These are phyloP conservation scores for Carnegiea gigantea DNA, from an alignment of 179 eudicot genomes.

Conservation along the genomic window DNA sequence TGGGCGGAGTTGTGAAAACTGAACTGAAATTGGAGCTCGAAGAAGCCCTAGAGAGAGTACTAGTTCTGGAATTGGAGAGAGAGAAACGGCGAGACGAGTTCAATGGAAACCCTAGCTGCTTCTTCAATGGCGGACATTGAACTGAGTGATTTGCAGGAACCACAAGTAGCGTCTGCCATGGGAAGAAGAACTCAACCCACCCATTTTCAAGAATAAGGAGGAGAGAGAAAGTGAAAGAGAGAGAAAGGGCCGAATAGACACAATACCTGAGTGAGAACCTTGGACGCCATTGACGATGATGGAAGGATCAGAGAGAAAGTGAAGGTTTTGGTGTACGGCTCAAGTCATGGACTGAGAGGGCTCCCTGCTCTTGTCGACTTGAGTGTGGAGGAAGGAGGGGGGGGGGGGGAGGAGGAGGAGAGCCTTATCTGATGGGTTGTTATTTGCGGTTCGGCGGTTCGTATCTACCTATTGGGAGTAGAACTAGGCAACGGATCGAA, in stretches of 20 bases:
- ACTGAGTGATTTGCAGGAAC: constrained; percentile 31
- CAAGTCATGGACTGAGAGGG: constrained; percentile 7
- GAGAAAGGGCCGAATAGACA: neutral
- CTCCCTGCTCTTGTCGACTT: too few species aligned
- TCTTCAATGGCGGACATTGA: constrained; percentile 35
- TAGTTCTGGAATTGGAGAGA: constrained; percentile 18
- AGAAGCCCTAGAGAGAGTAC: constrained; percentile 27
- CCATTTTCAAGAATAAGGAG: neutral
- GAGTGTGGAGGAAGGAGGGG: too few species aligned
- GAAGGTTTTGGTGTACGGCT: neutral
- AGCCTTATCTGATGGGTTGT: constrained; percentile 12
- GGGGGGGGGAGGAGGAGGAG: neutral
- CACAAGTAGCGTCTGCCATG: constrained; percentile 40
- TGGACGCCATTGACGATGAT: constrained; percentile 29
- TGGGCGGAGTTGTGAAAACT: constrained; percentile 15
- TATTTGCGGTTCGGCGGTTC: neutral
- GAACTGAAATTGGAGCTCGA: constrained; percentile 24
- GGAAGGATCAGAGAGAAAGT: neutral
- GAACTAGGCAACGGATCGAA: too few species aligned
- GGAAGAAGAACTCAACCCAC: neutral
- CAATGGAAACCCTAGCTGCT: constrained; percentile 38
- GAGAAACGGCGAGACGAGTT: constrained; percentile 27
- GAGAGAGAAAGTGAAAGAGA: neutral
- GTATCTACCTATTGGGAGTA: neutral
- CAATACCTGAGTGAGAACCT: constrained; percentile 28